Conservation (phyloP, 495 filamentous ascomycete genomes). For the Schizothecium vesticola region DNA sequence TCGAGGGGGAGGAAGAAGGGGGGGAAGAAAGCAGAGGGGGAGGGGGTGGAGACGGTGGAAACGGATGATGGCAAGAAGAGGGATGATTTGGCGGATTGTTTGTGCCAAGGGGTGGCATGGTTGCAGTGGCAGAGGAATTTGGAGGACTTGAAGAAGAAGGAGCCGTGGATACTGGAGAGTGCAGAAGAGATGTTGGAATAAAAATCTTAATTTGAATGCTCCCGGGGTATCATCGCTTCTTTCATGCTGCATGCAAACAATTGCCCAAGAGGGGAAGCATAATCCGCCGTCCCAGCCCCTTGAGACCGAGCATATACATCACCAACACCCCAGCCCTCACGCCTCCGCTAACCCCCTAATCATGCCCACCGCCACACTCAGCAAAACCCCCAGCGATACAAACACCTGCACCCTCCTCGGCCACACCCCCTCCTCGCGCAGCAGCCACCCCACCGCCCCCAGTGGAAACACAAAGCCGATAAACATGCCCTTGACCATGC, state of each 20-base stretch:
- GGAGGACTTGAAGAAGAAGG: slow-evolving; percentile 30
- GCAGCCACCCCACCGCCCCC: slow-evolving; percentile 74
- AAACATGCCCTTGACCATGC: slow-evolving; percentile 80
- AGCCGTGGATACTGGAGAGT: not conserved
- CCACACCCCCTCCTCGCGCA: slow-evolving; percentile 86
- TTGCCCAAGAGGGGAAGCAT: not conserved
- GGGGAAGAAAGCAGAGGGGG: slow-evolving; percentile 11
- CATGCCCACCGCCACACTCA: slow-evolving; percentile 38
- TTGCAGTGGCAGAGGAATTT: slow-evolving; percentile 75
- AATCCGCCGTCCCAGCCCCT: not conserved
- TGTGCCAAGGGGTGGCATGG: slow-evolving; percentile 84
- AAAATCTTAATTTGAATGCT: not conserved
- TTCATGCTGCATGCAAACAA: not conserved
- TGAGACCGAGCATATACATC: not conserved
- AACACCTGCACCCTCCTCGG: slow-evolving; percentile 75
- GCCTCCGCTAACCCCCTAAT: slow-evolving; percentile 35
- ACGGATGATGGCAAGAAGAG: slow-evolving; percentile 51
- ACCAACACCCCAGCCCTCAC: not conserved
- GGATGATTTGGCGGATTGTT: slow-evolving; percentile 87
- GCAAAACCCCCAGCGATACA: slow-evolving; percentile 70
- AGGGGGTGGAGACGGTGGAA: slow-evolving; percentile 24
- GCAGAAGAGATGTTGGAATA: not conserved
- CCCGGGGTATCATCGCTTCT: not conserved
- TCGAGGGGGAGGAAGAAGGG: slow-evolving; percentile 1
- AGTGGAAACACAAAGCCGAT: slow-evolving; percentile 95